phyloP scores from a whole-genome alignment of 768 basidiomycete species.

The Crassisporium funariophilum region DNA sequence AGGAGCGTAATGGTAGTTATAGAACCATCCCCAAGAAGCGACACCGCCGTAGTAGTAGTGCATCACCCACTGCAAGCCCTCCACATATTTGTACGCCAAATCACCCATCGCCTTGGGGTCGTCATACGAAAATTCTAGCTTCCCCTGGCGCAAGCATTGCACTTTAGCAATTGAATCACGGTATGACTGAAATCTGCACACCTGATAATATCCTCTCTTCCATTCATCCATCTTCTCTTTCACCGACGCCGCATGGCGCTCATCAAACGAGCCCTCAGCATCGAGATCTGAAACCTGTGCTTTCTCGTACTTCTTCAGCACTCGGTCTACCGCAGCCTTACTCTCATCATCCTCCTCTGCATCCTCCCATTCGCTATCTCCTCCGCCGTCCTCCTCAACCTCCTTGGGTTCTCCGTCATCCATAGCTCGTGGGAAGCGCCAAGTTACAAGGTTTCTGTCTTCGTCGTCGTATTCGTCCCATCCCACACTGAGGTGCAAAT shows the following conservation, averaged over 20 bases:
- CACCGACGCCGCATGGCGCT: slow-evolving; percentile 69
- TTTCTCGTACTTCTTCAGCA: slow-evolving; percentile 85
- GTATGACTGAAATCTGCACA: too few relatives aligned
- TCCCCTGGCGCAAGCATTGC: slow-evolving; percentile 74
- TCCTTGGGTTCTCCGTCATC: slow-evolving; percentile 37
- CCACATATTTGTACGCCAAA: slow-evolving; percentile 80
- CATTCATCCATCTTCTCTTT: slow-evolving; percentile 89
- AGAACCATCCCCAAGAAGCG: slow-evolving; percentile 99
- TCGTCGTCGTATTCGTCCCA: slow-evolving; percentile 95
- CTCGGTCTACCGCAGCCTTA: slow-evolving; percentile 72
- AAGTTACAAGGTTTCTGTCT: slow-evolving; percentile 75
- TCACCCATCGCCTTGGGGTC: slow-evolving; percentile 67
- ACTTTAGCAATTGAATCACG: too few relatives aligned
- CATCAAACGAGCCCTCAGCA: slow-evolving; percentile 76
- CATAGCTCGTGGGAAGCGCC: slow-evolving; percentile 54
- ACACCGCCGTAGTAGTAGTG: slow-evolving; percentile 98
- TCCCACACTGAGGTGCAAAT: slow-evolving; percentile 75
- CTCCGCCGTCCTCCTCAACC: slow-evolving; percentile 33
- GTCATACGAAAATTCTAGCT: slow-evolving; percentile 80
- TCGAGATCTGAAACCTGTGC: slow-evolving; percentile 76
- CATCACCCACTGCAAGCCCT: slow-evolving; percentile 99
- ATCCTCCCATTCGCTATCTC: slow-evolving; percentile 55
- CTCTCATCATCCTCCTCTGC: slow-evolving; percentile 74
- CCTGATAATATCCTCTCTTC: slow-evolving; percentile 90
- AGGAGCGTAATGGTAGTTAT: slow-evolving; percentile 96